Percentiles rank a stretch among this genome's conserved stretches.
Conservation (phyloP, 179 eudicot species). For the Heliamphora pulchella region DNA sequence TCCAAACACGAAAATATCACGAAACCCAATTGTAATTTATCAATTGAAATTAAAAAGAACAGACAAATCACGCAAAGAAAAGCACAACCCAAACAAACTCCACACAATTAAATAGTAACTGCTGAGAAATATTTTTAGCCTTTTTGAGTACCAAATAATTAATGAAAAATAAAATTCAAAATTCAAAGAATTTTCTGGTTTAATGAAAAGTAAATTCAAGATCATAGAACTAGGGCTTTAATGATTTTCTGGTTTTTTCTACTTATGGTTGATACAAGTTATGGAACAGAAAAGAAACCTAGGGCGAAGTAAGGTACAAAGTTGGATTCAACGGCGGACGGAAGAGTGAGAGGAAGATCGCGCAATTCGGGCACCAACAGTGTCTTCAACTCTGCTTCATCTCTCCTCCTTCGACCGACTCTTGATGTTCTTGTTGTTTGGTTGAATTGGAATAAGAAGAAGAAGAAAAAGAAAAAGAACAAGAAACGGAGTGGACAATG, state of each 20-base stretch:
- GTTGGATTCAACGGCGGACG: too few species aligned
- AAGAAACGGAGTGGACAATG: background rate
- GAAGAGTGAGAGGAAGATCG: constrained; percentile 55
- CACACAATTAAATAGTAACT: too few species aligned
- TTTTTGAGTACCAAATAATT: too few species aligned
- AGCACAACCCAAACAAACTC: too few species aligned
- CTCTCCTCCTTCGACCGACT: constrained; percentile 10
- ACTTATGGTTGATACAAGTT: too few species aligned
- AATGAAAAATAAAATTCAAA: too few species aligned
- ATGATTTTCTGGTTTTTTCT: too few species aligned
- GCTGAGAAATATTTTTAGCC: too few species aligned
- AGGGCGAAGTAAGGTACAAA: constrained; percentile 45
- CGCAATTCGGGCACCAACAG: constrained; percentile 47
- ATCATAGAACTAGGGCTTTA: too few species aligned
- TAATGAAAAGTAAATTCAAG: too few species aligned
- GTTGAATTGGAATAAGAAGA: background rate
- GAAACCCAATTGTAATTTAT: too few species aligned
- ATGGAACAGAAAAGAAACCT: constrained; percentile 37
- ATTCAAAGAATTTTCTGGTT: too few species aligned
- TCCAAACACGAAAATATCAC: constrained; percentile 4
- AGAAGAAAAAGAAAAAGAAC: background rate
- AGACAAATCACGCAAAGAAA: background rate
- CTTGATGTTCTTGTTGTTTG: background rate
- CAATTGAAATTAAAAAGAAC: background rate
- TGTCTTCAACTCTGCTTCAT: constrained; percentile 41